Conservation (phyloP, 495 filamentous ascomycete species). For the Podospora conica region DNA sequence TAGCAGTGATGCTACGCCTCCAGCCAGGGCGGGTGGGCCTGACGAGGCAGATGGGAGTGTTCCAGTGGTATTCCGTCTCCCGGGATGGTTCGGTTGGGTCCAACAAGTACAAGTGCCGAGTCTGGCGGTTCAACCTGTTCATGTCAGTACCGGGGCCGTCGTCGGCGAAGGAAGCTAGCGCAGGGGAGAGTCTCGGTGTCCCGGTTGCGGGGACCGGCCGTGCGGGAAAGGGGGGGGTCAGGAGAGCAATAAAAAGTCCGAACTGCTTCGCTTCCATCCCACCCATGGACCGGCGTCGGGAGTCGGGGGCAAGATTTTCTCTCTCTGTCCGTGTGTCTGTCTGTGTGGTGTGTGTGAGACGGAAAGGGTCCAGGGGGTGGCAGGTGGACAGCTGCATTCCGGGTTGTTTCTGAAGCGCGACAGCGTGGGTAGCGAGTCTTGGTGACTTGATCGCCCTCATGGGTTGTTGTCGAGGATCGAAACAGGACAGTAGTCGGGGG, state of each 20-base stretch:
- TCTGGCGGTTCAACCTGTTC: background rate
- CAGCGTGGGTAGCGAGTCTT: background rate
- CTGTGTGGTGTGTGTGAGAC: too few relatives aligned
- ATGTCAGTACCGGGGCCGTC: background rate
- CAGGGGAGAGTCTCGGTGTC: background rate
- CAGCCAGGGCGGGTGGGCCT: background rate
- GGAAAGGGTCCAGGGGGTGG: background rate
- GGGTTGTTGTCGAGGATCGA: background rate
- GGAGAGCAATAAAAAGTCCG: background rate
- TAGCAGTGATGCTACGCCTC: background rate
- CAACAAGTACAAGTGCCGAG: background rate
- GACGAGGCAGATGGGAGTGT: background rate
- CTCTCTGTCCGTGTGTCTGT: background rate
- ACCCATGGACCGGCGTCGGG: too few relatives aligned
- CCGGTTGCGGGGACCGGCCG: background rate
- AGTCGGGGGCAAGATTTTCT: background rate
- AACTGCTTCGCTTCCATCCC: background rate
- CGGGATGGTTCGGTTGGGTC: background rate
- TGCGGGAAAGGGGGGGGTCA: background rate
- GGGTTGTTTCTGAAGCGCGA: slow-evolving; percentile 2
- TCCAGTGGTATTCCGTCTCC: background rate
- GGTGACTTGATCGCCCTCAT: slow-evolving; percentile 12
- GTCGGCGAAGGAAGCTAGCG: background rate
- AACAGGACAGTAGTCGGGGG: background rate
- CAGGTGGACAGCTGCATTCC: slow-evolving; percentile 5